Percentiles rank a stretch among this genome's conserved stretches.
Evolutionary conservation across 441 rosid species (phyloP).

Genomic region (Bocquillonia castaneifolia): DNA sequence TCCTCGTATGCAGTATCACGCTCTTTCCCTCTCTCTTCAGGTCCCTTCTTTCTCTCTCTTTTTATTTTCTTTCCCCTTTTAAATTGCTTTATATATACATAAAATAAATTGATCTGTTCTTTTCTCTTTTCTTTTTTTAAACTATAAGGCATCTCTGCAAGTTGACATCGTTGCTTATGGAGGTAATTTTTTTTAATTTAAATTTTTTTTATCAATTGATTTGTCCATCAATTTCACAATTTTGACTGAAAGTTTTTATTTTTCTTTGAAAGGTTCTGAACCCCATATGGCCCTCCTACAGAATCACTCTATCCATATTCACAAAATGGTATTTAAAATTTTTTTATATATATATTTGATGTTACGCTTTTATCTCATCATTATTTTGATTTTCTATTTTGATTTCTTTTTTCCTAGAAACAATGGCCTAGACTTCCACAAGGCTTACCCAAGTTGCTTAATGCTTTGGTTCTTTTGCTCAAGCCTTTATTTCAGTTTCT

Average conservation of each 20-base stretch:
- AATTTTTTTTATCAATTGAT: too few species aligned
- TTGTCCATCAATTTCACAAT: not conserved
- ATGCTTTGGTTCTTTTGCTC: constrained; percentile 59
- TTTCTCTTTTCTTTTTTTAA: constrained; percentile 17
- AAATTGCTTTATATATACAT: not conserved
- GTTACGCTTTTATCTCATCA: too few species aligned
- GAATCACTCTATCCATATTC: constrained; percentile 70
- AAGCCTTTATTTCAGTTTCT: constrained; percentile 77
- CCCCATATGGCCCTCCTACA: constrained; percentile 68
- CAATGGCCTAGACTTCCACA: constrained; percentile 51
- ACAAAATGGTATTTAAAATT: constrained; percentile 75
- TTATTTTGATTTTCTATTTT: not conserved
- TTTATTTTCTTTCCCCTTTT: not conserved
- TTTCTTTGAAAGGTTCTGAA: constrained; percentile 52
- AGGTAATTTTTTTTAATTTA: constrained; percentile 40
- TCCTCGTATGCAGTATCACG: constrained; percentile 96
- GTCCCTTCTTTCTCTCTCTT: constrained; percentile 23
- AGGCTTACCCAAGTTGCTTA: constrained; percentile 52
- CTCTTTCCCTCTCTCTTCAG: constrained; percentile 83
- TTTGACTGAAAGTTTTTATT: not conserved
- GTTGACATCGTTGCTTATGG: constrained; percentile 91
- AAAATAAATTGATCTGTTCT: too few species aligned
- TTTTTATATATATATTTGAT: not conserved
- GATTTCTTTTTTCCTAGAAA: constrained; percentile 34
- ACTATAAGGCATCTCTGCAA: constrained; percentile 70